Base-by-base conservation (phyloP, 352 stramenopile genomes). In the Pythium brachiatum region DNA sequence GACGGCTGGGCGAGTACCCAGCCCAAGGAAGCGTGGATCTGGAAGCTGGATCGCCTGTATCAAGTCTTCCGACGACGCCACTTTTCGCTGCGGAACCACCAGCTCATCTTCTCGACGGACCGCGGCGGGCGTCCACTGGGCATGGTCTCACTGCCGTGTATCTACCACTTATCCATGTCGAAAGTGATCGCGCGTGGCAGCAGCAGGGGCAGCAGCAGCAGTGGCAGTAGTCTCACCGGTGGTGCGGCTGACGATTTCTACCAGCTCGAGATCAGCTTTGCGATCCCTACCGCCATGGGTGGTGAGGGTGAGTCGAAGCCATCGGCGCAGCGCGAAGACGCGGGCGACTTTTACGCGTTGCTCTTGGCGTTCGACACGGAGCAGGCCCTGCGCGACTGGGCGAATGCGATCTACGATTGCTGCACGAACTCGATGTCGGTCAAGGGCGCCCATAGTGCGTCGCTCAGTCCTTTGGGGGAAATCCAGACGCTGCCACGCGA, bases 391-490 rank as follows among this genome's bases (percentile, higher is more conserved):
- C 82, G 75, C 0, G 74, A 92, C 48, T 95, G 86, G 86, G 84
- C 86, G 2, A 62, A 76, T 8, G 74, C 78, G 15, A 93, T 95
- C 53, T 92, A 90, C 62, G 80, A 95, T 25, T 94, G 86, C 66
- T 94, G 84, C 46, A 94, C 86, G 3, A 95, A 95, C 61, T 92
- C 86, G 1, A 92, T 93, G 84, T 89, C 84, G 25, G 66, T 93
- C n/a, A 87, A 94, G 60, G 74, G 73, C 7, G 59, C 60, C 0
- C 54, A 63, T 7, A 88, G 79, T 29, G 64, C 78, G 15, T 81
- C 77, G 5, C 56, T 95, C 21, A 74, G 72, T 20, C 79, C 81
- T 7, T 69, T 93, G 1, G 80, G 75, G 32, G 75, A 88, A 2
- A 94, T 95, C 38, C 84, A 92, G 48, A 74, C 88, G 9, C 70